Evolutionary conservation across 2,329 filamentous ascomycete species (phyloP), one percentile per base, ranked within the genome.

Genomic region (Aspergillus puulaauensis): DNA sequence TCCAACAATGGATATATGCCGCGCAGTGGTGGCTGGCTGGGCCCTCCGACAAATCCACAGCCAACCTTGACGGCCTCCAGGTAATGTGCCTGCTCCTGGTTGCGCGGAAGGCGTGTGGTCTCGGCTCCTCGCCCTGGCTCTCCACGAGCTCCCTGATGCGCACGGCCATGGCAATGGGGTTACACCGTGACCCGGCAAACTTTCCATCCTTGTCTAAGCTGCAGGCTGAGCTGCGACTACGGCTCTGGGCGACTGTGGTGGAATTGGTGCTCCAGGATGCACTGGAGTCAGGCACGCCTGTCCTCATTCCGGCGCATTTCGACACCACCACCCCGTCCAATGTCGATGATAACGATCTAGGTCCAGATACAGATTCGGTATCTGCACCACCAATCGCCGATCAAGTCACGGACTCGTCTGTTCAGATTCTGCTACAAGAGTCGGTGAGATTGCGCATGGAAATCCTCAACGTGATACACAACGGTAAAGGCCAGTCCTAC

Each of bases 11-110:
- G 71, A 61, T 73, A 5, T 67, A 73, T 62, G 64, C 67, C 2
- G 68, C 68, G 6, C 72, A 77, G 48, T 67, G 64, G 57, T 76
- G 74, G 75, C 64, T 75, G 1, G 59, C 65, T 2, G 73, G 70
- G 0, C 73, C 74, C 4, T 64, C 70, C 17, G 67, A 71, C 43
- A 73, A 74, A 37, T 57, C 64, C 14, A 64, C 66, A 0, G 49
- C 67, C 6, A 67, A 62, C 39, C 44, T 75, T 15, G 66, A 63
- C 39, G 71, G 71, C 1, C 53, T 77, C 3, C 75, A 77, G 55
- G 63, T 71, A 7, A 61, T 68, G 35, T 75, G 72, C 52, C 61
- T 75, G n/a, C 48, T 68, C 17, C 58, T 75, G 2, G 57, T 73
- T 12, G 67, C 71, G 5, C 68, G 72, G 35, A 63, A 73, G 50